Evolutionary conservation across 2,329 filamentous ascomycete genomes (phyloP), one percentile per base, ranked within the genome.

Genomic region (Cercospora janseana): DNA sequence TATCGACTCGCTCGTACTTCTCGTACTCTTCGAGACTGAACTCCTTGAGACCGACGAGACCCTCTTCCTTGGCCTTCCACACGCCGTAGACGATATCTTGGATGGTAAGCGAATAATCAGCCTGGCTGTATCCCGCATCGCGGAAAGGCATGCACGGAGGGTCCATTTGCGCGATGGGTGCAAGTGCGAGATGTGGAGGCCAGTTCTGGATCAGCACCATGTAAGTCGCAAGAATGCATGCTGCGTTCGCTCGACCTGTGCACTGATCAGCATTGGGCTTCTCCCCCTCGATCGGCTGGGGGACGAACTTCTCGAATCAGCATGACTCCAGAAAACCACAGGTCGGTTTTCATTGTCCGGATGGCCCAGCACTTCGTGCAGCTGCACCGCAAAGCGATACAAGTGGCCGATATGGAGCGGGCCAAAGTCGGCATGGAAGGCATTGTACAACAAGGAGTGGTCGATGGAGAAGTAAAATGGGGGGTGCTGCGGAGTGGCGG

Each of bases 121-220:
- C 93, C 72, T 97, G 92, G 71, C 91, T 96, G 77, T 98, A 98
- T 47, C 93, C 93, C 52, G 93, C 93, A 69, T 98, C 93, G 56
- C 93, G 84, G 79, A 98, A 98, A 8, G 93, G 93, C 93, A 98
- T 98, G 76, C 95, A 81, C 18, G 93, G 93, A 35, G 93, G 93
- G 66, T 98, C 93, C 64, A 94, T 87, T 73, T 98, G 93, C 5
- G 93, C 89, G 66, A 98, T 95, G 10, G 93, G 93, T 9, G 92
- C 92, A 32, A 98, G 80, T 26, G 93, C 93, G 63, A 97, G 77
- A 75, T 98, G 93, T 45, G 93, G 93, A 38, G 93, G 88, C 93
- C 93, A 98, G 32, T 88, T 88, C 73, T 98, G 93, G 62, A 98
- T 95, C 58, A 98, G 75, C 34, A 98, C 91, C 91, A 98, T 97